Base-by-base conservation (phyloP, 2,329 filamentous ascomycete species). In the Stemphylium vesicarium region DNA sequence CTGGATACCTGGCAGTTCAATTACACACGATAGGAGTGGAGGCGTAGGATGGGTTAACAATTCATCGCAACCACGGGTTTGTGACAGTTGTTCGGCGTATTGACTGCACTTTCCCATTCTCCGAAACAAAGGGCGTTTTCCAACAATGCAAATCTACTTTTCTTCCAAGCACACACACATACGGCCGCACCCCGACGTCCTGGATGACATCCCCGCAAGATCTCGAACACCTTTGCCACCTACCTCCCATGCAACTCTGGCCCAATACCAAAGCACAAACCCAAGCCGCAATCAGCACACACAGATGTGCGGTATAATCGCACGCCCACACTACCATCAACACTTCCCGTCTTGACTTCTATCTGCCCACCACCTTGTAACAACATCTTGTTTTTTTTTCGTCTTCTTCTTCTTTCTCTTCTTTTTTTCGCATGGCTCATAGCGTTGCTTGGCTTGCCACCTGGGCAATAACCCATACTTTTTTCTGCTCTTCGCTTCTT, bases 1-100 rank as follows among this genome's bases (percentile, higher is more conserved):
- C 69, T 71, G 66, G 65, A 72, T 66, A 70, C 62, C 45, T 58
- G 35, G 59, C 59, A 64, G 47, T 57, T 42, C 56, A 56, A 56
- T 29, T 53, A 56, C 22, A 52, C 44, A 57, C 43, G 50, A 50
- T 50, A 35, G 56, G 63, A 56, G 57, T 65, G 56, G 46, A 56
- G 64, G 67, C 67, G 65, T 66, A 57, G 53, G 20, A 22, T 31
- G 49, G 41, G 31, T 18, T 38, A 53, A 20, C 35, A 40, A 53
- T 29, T 46, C 52, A 53, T 49, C 48, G 10, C 50, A 38, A 18
- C 54, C 52, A 48, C 39, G 55, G 56, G 55, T 47, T 56, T 48
- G 57, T 59, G 50, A 59, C 59, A 63, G 39, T 60, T 59, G 57
- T 46, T 43, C n/a, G 45, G 45, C 33, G 45, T 49, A 54, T 44